Percentiles rank a stretch among this genome's conserved stretches.
Conservation (phyloP, 2,329 filamentous ascomycete species). For the Colletotrichum euphorbiae region DNA sequence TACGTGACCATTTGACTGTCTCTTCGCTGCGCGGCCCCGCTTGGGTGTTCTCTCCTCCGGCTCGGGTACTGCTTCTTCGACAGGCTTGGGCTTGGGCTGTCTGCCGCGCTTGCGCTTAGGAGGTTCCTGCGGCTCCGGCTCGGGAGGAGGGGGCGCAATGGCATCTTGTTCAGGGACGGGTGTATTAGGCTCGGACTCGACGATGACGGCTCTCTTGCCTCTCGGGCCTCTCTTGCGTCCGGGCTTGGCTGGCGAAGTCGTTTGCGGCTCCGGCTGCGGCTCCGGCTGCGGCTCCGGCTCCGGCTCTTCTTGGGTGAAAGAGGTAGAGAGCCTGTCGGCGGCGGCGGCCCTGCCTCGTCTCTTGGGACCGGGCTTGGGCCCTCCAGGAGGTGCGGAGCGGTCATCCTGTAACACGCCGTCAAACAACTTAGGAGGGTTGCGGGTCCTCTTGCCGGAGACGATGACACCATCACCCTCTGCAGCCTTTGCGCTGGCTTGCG, state of each 20-base stretch:
- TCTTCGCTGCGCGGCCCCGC: constrained; percentile 32
- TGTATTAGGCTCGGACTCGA: constrained; percentile 35
- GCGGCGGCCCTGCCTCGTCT: constrained; percentile 46
- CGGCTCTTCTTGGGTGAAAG: constrained; percentile 18
- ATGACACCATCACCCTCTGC: constrained; percentile 60
- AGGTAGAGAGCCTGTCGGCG: constrained; percentile 10
- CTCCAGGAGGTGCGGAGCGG: constrained; percentile 62
- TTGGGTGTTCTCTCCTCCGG: constrained; percentile 28
- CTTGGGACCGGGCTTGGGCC: constrained; percentile 39
- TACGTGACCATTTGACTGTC: constrained; percentile 33
- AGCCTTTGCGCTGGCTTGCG: constrained; percentile 69
- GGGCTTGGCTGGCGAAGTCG: constrained; percentile 23
- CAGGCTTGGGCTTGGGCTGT: constrained; percentile 32
- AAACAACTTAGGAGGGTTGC: constrained; percentile 63
- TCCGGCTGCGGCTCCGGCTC: constrained; percentile 3
- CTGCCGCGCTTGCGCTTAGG: constrained; percentile 40
- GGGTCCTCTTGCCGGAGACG: constrained; percentile 64
- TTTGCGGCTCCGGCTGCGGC: constrained; percentile 24
- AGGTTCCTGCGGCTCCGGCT: constrained; percentile 29
- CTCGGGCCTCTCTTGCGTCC: constrained; percentile 32
- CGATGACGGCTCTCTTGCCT: constrained; percentile 27
- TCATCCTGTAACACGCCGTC: constrained; percentile 63
- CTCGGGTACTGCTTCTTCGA: constrained; percentile 22
- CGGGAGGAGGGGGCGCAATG: constrained; percentile 28
- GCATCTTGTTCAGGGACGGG: constrained; percentile 31